phyloP scores from a whole-genome alignment of 768 basidiomycete genomes.

The Crepidotus variabilis region DNA sequence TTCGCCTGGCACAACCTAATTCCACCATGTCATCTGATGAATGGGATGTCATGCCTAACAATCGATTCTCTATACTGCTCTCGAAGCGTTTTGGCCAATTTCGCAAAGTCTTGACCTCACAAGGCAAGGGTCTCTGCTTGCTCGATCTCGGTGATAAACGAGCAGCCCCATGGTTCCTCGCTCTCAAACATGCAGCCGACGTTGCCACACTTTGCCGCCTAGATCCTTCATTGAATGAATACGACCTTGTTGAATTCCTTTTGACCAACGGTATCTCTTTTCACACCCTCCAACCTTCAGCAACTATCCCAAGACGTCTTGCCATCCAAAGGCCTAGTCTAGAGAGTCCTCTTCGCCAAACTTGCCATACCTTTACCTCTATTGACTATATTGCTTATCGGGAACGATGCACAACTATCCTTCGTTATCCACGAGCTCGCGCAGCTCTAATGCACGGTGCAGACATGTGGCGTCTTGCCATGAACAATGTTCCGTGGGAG shows the following conservation, averaged over 20 bases:
- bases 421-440: background rate
- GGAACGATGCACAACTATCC: background rate
- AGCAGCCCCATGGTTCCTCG: conserved; percentile 1
- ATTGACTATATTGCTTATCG: conserved; percentile 11
- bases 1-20: background rate
- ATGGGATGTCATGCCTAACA: conserved; percentile 3
- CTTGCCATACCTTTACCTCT: background rate
- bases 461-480: background rate
- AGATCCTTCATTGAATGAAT: background rate
- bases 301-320: background rate
- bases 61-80: background rate
- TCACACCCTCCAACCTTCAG: conserved; percentile 3
- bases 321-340: background rate
- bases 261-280: conserved; percentile 6
- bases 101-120: background rate
- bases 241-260: conserved; percentile 4
- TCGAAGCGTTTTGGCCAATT: background rate
- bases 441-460: background rate
- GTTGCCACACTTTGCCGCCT: conserved; percentile 5
- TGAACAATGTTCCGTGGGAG: background rate
- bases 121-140: background rate
- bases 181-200: conserved; percentile 4
- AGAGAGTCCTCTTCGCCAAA: background rate
- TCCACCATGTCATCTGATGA: background rate
- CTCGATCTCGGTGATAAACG: background rate